phyloP scores from a whole-genome alignment of 192 early-diverging fungal species.

The Diversispora eburnea region DNA sequence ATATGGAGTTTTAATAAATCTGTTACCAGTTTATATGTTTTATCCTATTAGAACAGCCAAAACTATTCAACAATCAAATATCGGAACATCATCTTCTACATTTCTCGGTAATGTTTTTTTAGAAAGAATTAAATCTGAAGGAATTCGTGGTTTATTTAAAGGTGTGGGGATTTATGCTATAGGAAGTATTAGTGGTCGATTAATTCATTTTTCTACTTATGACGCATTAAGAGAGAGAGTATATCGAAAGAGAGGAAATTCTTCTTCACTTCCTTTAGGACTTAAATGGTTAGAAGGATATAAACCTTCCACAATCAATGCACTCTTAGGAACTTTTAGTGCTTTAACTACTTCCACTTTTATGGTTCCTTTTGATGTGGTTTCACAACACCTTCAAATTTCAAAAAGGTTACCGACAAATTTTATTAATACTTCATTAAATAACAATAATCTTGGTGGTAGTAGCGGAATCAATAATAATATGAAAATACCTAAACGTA shows the following conservation, averaged over 20 bases:
- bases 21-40: conserved; percentile 29
- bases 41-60: conserved; percentile 30
- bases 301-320: conserved; percentile 1
- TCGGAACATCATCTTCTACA: conserved; percentile 22
- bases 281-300: conserved; percentile 17
- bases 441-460: too few relatives aligned
- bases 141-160: conserved; percentile 27
- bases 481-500: not conserved
- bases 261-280: not conserved
- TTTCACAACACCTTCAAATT: conserved; percentile 26
- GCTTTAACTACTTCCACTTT: conserved; percentile 19
- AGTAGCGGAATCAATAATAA: not conserved
- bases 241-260: not conserved
- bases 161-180: conserved; percentile 13
- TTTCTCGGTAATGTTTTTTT: not conserved
- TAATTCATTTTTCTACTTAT: conserved; percentile 31
- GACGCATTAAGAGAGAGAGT: conserved; percentile 26
- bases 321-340: conserved; percentile 23
- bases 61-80: conserved; percentile 28
- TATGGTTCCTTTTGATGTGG: conserved; percentile 31
- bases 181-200: conserved; percentile 22
- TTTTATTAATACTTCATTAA: too few relatives aligned
- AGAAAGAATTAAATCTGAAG: conserved; percentile 21
- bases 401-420: not conserved
- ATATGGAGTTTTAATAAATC: conserved; percentile 28